Evolutionary conservation across 2,329 filamentous ascomycete species (phyloP).

Genomic region (Bertia moriformis): DNA sequence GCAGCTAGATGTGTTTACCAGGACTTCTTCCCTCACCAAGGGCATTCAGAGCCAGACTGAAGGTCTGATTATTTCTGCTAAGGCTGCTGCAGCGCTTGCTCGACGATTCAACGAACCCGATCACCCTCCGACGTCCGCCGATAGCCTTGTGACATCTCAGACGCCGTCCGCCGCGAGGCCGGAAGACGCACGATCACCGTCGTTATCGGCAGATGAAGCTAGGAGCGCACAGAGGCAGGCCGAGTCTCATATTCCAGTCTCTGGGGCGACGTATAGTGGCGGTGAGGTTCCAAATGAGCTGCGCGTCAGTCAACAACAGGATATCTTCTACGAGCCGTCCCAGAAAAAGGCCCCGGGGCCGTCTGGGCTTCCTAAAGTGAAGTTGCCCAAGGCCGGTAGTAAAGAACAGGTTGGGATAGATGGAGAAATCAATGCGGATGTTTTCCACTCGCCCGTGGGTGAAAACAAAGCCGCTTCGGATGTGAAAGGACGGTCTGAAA

Average conservation of each 20-base stretch:
- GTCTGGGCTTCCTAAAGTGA: background rate
- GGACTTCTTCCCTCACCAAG: constrained; percentile 1
- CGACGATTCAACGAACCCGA: background rate
- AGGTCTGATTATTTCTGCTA: background rate
- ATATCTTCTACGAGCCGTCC: background rate
- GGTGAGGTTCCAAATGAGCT: background rate
- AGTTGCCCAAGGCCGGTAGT: background rate
- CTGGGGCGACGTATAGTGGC: background rate
- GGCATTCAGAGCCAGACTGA: background rate
- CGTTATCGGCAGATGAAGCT: background rate
- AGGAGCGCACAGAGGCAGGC: background rate
- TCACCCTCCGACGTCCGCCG: background rate
- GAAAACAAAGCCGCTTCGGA: background rate
- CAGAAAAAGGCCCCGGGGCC: background rate
- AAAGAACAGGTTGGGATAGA: background rate
- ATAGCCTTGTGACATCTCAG: background rate
- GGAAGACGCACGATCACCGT: background rate
- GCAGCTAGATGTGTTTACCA: background rate
- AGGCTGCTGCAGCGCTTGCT: background rate
- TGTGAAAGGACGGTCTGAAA: too few species aligned
- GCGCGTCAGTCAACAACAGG: background rate
- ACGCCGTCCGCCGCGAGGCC: background rate
- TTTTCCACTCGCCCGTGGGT: background rate
- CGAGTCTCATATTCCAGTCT: background rate
- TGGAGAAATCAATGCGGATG: background rate